Percentiles rank a stretch among this genome's conserved stretches.
These are phyloP conservation scores for Incumbomyces lentus DNA, from an alignment of 2,329 filamentous ascomycete species.

Conservation along the genomic window DNA sequence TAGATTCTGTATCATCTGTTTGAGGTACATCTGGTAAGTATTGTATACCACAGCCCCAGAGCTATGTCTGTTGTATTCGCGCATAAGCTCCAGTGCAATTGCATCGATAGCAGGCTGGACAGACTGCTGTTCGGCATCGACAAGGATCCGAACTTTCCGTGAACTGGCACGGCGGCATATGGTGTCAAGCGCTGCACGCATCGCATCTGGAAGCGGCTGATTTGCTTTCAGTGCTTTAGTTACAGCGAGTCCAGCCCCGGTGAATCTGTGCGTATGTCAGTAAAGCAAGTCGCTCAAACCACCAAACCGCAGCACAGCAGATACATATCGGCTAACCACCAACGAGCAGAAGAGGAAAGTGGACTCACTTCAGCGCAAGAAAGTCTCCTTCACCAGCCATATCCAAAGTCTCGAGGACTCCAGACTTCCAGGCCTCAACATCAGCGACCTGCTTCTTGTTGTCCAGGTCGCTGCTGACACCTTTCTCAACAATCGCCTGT, in stretches of 20 bases:
- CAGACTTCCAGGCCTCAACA: constrained; percentile 40
- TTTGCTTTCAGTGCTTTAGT: constrained; percentile 30
- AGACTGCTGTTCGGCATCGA: constrained; percentile 44
- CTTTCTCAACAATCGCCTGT: not conserved
- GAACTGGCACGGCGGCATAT: constrained; percentile 24
- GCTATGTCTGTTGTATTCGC: constrained; percentile 36
- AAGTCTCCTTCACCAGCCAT: constrained; percentile 42
- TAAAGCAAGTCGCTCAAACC: not conserved
- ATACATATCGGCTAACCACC: no score
- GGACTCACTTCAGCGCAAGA: constrained; percentile 39
- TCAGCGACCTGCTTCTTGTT: not conserved
- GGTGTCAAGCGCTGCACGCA: not conserved
- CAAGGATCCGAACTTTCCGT: constrained; percentile 36
- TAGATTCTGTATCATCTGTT: constrained; percentile 36
- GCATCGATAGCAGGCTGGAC: constrained; percentile 41
- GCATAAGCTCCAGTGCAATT: constrained; percentile 43
- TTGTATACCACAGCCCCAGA: constrained; percentile 36
- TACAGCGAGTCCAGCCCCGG: constrained; percentile 36
- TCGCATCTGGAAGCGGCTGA: constrained; percentile 27
- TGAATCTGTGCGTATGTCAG: constrained; percentile 24
- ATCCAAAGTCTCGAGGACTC: constrained; percentile 42
- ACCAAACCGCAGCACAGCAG: no score
- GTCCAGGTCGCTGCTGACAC: not conserved
- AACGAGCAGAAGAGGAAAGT: not conserved
- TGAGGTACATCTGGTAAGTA: constrained; percentile 44